A percentile compares a stretch with the other conserved stretches of the same genome.
phyloP scores from a whole-genome alignment of 805 yeast species.

The Lachancea sp. region DNA sequence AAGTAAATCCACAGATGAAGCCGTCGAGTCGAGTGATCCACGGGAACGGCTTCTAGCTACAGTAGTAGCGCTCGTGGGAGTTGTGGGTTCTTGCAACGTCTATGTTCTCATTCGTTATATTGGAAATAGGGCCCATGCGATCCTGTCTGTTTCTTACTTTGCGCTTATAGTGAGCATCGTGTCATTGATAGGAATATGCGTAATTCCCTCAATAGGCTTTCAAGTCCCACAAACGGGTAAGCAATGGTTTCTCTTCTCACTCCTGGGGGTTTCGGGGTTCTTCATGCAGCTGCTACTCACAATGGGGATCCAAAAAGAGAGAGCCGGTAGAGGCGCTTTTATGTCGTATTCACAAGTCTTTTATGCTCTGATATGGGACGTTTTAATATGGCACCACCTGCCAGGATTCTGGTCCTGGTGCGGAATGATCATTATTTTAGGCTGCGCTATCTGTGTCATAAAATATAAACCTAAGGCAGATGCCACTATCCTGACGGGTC shows the following conservation, averaged over 20 bases:
- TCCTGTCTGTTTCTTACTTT: conserved; percentile 71
- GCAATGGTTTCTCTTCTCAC: conserved; percentile 60
- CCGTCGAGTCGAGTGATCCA: conserved; percentile 47
- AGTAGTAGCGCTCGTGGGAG: conserved; percentile 56
- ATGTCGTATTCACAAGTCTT: conserved; percentile 72
- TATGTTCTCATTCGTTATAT: conserved; percentile 67
- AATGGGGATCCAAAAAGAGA: conserved; percentile 75
- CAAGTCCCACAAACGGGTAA: conserved; percentile 50
- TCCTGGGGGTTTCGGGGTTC: conserved; percentile 74
- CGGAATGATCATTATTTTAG: conserved; percentile 64
- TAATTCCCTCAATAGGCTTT: conserved; percentile 54
- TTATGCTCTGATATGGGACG: conserved; percentile 73
- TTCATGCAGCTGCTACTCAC: conserved; percentile 73
- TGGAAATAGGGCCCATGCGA: conserved; percentile 74
- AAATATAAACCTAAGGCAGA: conserved; percentile 39
- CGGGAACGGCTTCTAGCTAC: conserved; percentile 57
- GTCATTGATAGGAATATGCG: conserved; percentile 45
- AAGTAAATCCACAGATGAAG: conserved; percentile 18
- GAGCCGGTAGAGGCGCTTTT: conserved; percentile 68
- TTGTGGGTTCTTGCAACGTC: conserved; percentile 62
- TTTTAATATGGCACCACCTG: conserved; percentile 59
- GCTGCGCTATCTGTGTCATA: conserved; percentile 57
- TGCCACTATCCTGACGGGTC: conserved; percentile 5
- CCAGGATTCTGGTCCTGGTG: conserved; percentile 63
- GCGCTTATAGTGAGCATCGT: conserved; percentile 54